phyloP scores from a whole-genome alignment of 2,329 filamentous ascomycete species.

The Oidium heveae region DNA sequence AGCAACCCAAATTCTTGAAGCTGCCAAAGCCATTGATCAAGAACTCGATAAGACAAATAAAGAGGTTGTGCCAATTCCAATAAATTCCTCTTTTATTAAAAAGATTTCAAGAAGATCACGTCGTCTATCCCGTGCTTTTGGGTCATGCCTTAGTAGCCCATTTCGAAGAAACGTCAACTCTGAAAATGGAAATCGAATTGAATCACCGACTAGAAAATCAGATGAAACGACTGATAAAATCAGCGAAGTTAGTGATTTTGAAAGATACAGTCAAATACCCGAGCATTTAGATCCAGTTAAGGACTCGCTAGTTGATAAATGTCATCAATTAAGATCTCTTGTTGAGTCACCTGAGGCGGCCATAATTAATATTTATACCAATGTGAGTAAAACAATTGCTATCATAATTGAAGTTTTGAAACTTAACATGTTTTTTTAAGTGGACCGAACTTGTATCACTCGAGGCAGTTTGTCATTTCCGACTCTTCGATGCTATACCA shows the following conservation, averaged over 20 bases:
- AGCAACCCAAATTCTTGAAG: not conserved
- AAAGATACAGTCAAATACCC: not conserved
- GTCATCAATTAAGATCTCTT: not conserved
- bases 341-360: not conserved
- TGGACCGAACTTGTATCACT: not conserved
- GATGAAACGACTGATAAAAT: not conserved
- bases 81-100: not conserved
- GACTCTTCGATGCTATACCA: not conserved
- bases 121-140: not conserved
- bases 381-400: not conserved
- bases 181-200: not conserved
- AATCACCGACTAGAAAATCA: not conserved
- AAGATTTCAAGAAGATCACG: not conserved
- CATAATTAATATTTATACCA: not conserved
- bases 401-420: not conserved
- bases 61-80: not conserved
- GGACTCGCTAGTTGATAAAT: not conserved
- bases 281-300: not conserved
- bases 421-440: not conserved
- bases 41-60: not conserved
- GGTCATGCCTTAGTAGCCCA: not conserved
- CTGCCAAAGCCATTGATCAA: not conserved
- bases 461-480: not conserved
- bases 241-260: not conserved
- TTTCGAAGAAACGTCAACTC: not conserved